These are phyloP conservation scores for Podospora australis DNA, from an alignment of 495 filamentous ascomycete genomes.

Conservation along the genomic window DNA sequence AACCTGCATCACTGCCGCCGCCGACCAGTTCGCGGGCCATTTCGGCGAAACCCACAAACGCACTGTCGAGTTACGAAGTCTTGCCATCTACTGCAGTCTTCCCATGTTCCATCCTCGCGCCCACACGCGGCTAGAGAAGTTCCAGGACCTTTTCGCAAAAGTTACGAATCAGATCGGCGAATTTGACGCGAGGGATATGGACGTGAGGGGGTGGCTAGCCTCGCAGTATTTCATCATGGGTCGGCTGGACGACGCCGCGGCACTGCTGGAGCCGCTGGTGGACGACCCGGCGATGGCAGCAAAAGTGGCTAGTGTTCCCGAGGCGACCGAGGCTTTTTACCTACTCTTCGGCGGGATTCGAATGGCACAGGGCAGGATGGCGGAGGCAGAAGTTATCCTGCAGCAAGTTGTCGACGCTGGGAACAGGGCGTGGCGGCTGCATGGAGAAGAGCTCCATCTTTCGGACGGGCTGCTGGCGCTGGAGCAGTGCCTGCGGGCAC, in stretches of 20 bases:
- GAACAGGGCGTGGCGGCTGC: neutral
- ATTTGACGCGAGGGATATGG: neutral
- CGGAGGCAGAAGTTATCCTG: neutral
- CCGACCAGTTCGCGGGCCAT: neutral
- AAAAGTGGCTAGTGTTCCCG: neutral
- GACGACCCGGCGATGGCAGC: neutral
- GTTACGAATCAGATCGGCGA: neutral
- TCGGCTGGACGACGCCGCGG: neutral
- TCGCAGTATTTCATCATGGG: neutral
- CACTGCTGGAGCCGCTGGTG: neutral
- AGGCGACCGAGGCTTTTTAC: neutral
- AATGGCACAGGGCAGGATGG: neutral
- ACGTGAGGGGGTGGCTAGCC: neutral
- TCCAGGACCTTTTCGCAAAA: neutral
- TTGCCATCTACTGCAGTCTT: neutral
- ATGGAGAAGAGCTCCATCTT: neutral
- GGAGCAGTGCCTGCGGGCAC: neutral
- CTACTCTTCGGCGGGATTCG: neutral
- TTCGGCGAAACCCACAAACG: neutral
- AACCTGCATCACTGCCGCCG: neutral
- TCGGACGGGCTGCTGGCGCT: neutral
- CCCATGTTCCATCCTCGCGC: neutral
- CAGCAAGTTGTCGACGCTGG: neutral
- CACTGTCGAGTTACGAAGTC: slow-evolving; percentile 1
- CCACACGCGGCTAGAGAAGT: neutral